A percentile compares a stretch with the other conserved stretches of the same genome.
These are phyloP conservation scores for Chlorella ohadii DNA, from an alignment of 139 green algal genomes.

Conservation along the genomic window DNA sequence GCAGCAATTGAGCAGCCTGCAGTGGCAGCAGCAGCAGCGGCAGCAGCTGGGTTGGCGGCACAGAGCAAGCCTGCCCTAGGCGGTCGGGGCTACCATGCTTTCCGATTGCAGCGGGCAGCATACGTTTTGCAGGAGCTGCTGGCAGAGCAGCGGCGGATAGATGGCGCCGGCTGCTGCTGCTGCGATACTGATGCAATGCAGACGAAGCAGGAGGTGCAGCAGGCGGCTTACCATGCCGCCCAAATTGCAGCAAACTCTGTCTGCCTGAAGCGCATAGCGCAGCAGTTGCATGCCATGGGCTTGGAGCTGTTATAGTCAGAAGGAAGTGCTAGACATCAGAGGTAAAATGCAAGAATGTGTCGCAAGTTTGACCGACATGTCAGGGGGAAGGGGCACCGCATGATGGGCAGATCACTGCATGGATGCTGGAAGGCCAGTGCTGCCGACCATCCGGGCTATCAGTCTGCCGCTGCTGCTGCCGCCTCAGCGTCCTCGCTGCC, in stretches of 20 bases:
- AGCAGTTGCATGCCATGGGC: not conserved
- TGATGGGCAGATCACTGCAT: no score
- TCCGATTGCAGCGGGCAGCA: conserved; percentile 1
- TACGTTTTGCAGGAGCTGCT: not conserved
- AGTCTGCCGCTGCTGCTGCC: not conserved
- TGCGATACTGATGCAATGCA: not conserved
- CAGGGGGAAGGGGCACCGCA: no score
- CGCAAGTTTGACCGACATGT: no score
- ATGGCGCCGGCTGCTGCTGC: not conserved
- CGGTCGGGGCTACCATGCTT: not conserved
- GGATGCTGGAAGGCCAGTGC: no score
- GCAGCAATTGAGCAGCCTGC: not conserved
- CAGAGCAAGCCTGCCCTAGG: not conserved
- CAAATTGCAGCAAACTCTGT: not conserved
- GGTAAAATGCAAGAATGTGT: no score
- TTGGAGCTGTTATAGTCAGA: not conserved
- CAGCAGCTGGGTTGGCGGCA: not conserved
- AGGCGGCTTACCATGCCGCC: not conserved
- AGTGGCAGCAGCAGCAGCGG: not conserved
- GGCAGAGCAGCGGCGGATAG: conserved; percentile 4
- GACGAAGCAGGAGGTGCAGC: not conserved
- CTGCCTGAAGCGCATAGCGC: not conserved
- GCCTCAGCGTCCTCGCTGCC: not conserved
- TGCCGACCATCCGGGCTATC: no score
- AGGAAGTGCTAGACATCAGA: not conserved